A percentile compares a stretch with the other conserved stretches of the same genome.
These are phyloP conservation scores for Stentor roeselii DNA, from an alignment of 73 alveolate species.

Conservation along the genomic window DNA sequence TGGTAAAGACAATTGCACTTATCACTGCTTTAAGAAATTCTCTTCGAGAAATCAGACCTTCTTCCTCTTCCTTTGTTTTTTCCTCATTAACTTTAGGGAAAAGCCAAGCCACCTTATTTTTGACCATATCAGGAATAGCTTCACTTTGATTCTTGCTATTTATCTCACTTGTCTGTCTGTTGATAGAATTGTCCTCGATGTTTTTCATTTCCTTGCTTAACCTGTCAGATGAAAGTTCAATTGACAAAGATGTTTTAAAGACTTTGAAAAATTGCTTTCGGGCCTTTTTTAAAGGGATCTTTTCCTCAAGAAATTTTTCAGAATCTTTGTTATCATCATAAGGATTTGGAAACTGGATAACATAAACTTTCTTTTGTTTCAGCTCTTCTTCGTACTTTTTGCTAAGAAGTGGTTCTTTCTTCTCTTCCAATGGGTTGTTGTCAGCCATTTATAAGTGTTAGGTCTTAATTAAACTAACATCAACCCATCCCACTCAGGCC, in stretches of 20 bases:
- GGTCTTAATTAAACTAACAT: no score
- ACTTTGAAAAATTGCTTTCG: background rate
- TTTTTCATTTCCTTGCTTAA: background rate
- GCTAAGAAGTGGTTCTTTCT: no score
- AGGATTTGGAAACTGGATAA: background rate
- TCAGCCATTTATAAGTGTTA: no score
- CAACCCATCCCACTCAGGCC: no score
- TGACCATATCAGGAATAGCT: constrained; percentile 6
- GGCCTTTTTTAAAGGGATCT: background rate
- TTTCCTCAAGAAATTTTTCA: background rate
- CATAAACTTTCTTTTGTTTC: background rate
- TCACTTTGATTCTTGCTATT: background rate
- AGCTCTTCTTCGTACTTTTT: no score
- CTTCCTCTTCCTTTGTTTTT: background rate
- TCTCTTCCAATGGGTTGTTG: no score
- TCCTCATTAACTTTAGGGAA: no score
- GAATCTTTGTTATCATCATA: constrained; percentile 13
- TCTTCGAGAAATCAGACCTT: background rate
- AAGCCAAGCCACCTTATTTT: background rate
- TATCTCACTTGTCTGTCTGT: no score
- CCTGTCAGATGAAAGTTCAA: background rate
- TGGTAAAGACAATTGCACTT: background rate
- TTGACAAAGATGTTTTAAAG: background rate
- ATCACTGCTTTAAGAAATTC: background rate
- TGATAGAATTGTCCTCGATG: background rate